Evolutionary conservation across 129 eudicot genomes (phyloP).

Genomic region (Centella asiatica): DNA sequence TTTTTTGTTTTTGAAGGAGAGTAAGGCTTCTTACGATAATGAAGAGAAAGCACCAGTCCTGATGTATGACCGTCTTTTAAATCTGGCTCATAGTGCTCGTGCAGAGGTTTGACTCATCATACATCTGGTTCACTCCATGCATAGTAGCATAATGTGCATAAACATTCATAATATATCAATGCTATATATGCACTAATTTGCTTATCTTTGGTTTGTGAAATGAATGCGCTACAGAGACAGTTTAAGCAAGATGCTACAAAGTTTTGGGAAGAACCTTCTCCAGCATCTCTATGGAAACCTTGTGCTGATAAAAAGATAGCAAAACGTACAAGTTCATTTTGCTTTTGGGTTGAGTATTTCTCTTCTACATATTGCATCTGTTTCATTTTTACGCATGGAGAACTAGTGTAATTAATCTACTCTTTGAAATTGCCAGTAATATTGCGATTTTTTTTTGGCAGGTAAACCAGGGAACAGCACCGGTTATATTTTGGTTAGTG

Average conservation of each 20-base stretch:
- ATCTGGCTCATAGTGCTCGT: slow-evolving; percentile 69
- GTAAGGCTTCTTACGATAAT: slow-evolving; percentile 9
- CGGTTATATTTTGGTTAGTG: slow-evolving; percentile 77
- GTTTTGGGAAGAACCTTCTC: slow-evolving; percentile 68
- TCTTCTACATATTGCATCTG: not conserved
- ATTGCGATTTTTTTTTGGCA: slow-evolving; percentile 46
- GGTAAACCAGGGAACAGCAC: slow-evolving; percentile 42
- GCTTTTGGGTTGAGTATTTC: not conserved
- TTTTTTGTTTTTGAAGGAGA: slow-evolving; percentile 21
- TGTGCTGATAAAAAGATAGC: slow-evolving; percentile 60
- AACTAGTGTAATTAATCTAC: slow-evolving; percentile 9
- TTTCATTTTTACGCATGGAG: not conserved
- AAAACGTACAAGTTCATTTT: slow-evolving; percentile 23
- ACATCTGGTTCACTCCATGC: not conserved
- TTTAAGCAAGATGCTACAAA: slow-evolving; percentile 35
- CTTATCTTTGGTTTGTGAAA: not conserved
- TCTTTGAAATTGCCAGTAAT: slow-evolving; percentile 23
- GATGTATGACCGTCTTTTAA: slow-evolving; percentile 67
- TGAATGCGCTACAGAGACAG: slow-evolving; percentile 33
- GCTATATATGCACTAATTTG: not conserved
- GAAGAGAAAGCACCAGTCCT: slow-evolving; percentile 35
- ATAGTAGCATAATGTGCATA: not conserved
- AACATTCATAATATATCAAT: not conserved
- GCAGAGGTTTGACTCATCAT: slow-evolving; percentile 53
- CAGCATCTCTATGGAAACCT: slow-evolving; percentile 71